Conservation (phyloP, 441 rosid genomes). For the Brassica balearica region DNA sequence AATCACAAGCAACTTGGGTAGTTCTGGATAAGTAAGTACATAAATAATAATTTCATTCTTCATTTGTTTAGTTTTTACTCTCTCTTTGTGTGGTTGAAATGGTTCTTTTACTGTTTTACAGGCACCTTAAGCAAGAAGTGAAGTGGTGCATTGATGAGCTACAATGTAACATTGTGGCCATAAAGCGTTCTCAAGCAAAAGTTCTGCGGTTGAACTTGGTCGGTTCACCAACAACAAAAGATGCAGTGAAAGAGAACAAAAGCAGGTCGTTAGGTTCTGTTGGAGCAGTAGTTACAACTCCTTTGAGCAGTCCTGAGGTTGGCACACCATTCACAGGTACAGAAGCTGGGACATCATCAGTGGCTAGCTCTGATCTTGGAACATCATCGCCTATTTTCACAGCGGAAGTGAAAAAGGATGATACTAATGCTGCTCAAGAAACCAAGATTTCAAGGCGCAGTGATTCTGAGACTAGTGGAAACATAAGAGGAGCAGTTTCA, state of each 20-base stretch:
- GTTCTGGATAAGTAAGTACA: constrained; percentile 57
- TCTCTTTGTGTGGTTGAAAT: constrained; percentile 1
- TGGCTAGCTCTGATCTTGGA: constrained; percentile 80
- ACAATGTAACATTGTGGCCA: constrained; percentile 88
- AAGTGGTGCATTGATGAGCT: constrained; percentile 78
- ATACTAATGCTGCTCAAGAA: constrained; percentile 39
- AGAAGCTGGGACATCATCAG: constrained; percentile 84
- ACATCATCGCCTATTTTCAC: constrained; percentile 69
- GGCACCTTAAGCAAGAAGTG: constrained; percentile 81
- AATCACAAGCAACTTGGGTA: constrained; percentile 63
- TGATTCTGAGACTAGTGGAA: no score
- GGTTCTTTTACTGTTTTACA: constrained; percentile 53
- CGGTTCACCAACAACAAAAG: constrained; percentile 62
- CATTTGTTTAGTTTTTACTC: neutral
- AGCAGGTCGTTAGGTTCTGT: constrained; percentile 50
- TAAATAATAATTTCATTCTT: neutral
- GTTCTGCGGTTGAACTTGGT: constrained; percentile 85
- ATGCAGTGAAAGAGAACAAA: constrained; percentile 50
- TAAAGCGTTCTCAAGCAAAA: constrained; percentile 77
- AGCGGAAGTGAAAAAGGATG: constrained; percentile 60
- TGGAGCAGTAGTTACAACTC: constrained; percentile 61
- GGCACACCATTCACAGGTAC: constrained; percentile 78
- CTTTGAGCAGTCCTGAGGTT: constrained; percentile 83
- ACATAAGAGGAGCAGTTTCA: constrained; percentile 73
- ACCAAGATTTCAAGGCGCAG: constrained; percentile 35